Conservation (phyloP, 345 rosid genomes). For the Balakata baccata region DNA sequence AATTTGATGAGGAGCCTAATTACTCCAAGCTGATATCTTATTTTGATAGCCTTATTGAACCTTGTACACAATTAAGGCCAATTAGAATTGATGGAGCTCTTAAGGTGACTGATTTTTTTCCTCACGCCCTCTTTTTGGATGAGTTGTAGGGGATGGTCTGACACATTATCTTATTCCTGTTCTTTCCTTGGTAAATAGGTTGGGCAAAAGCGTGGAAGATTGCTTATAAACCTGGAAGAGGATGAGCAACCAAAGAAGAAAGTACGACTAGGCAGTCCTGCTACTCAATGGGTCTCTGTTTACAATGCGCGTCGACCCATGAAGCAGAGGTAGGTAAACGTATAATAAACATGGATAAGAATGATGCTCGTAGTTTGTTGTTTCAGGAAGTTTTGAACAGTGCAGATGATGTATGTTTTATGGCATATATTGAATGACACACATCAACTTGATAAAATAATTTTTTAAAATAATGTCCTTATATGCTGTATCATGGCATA, state of each 20-base stretch:
- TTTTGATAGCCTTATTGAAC: conserved; percentile 33
- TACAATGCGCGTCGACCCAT: conserved; percentile 34
- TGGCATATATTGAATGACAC: background rate
- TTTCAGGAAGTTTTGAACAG: background rate
- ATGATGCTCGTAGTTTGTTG: background rate
- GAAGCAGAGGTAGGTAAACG: conserved; percentile 30
- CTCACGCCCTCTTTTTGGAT: background rate
- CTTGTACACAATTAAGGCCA: conserved; percentile 27
- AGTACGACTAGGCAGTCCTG: conserved; percentile 35
- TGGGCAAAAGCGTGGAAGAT: conserved; percentile 36
- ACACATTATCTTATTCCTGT: background rate
- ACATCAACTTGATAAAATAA: background rate
- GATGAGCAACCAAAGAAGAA: conserved; percentile 37
- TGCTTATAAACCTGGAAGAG: conserved; percentile 31
- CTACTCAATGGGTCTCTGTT: conserved; percentile 36
- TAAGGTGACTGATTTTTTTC: conserved; percentile 20
- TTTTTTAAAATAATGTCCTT: background rate
- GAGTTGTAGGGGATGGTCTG: background rate
- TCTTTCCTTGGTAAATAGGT: conserved; percentile 16
- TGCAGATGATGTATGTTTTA: background rate
- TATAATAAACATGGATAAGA: background rate
- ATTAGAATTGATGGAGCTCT: conserved; percentile 36
- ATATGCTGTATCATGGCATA: background rate
- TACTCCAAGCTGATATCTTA: conserved; percentile 31
- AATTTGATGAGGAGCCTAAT: conserved; percentile 37